phyloP scores from a whole-genome alignment of 306 rosid genomes.

The Ochetophila trinervis region DNA sequence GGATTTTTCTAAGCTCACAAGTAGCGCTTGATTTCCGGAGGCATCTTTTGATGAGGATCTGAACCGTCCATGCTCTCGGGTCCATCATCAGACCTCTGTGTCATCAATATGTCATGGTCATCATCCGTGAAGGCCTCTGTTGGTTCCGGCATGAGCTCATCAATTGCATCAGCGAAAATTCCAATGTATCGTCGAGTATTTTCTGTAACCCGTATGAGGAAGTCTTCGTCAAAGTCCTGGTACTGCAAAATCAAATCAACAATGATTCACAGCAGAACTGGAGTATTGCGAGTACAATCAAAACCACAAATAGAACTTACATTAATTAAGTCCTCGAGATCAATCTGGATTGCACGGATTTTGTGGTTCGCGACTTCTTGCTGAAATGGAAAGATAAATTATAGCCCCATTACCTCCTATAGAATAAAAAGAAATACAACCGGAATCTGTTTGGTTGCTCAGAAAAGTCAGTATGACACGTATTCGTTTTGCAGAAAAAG shows the following conservation, averaged over 20 bases:
- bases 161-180: constrained; percentile 73
- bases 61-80: constrained; percentile 61
- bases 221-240: constrained; percentile 78
- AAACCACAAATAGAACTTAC: constrained; percentile 30
- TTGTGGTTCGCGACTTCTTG: constrained; percentile 91
- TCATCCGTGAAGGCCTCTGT: constrained; percentile 83
- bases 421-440: not conserved
- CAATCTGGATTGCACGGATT: constrained; percentile 64
- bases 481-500: not conserved
- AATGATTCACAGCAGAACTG: not conserved
- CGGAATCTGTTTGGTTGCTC: not conserved
- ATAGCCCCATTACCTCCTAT: constrained; percentile 3
- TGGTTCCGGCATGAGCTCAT: constrained; percentile 80
- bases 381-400: constrained; percentile 37
- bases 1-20: constrained; percentile 43
- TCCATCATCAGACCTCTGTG: constrained; percentile 89
- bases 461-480: not conserved
- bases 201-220: constrained; percentile 72
- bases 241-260: constrained; percentile 44
- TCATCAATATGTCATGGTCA: constrained; percentile 94
- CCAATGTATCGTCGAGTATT: constrained; percentile 81
- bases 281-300: not conserved
- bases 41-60: constrained; percentile 90
- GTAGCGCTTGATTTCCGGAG: constrained; percentile 88
- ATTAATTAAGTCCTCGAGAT: constrained; percentile 69